These are phyloP conservation scores for Adansonia rubrostipa DNA, from an alignment of 441 rosid species.

Conservation along the genomic window DNA sequence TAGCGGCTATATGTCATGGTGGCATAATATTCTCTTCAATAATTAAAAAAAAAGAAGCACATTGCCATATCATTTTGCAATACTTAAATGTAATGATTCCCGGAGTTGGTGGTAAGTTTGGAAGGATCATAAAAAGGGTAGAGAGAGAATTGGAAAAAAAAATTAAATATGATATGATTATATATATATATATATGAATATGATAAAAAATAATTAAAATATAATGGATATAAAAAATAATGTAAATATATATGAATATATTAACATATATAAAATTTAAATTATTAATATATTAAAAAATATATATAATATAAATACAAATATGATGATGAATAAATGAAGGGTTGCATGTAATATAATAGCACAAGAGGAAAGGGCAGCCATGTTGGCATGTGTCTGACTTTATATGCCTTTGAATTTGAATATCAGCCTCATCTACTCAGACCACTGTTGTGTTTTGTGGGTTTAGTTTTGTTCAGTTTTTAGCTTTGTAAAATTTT, in stretches of 20 bases:
- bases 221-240: slow-evolving; percentile 17
- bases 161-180: too few relatives aligned
- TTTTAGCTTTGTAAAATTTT: slow-evolving; percentile 10
- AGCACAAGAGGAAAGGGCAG: slow-evolving; percentile 69
- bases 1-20: slow-evolving; percentile 38
- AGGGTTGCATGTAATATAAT: slow-evolving; percentile 20
- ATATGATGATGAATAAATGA: too few relatives aligned
- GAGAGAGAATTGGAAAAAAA: neutral
- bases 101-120: slow-evolving; percentile 65
- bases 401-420: slow-evolving; percentile 35
- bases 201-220: neutral
- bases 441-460: slow-evolving; percentile 12
- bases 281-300: too few relatives aligned
- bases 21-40: slow-evolving; percentile 52
- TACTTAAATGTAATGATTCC: slow-evolving; percentile 61
- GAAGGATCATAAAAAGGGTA: slow-evolving; percentile 46
- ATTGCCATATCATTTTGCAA: slow-evolving; percentile 29
- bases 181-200: too few relatives aligned
- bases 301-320: slow-evolving; percentile 13
- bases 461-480: slow-evolving; percentile 36
- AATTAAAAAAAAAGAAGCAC: slow-evolving; percentile 25
- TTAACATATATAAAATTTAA: neutral
- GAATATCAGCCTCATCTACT: slow-evolving; percentile 26
- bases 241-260: slow-evolving; percentile 17
- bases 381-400: slow-evolving; percentile 73